Base-by-base conservation (phyloP, 1,284 basidiomycete genomes). In the Malassezia sympodialis region DNA sequence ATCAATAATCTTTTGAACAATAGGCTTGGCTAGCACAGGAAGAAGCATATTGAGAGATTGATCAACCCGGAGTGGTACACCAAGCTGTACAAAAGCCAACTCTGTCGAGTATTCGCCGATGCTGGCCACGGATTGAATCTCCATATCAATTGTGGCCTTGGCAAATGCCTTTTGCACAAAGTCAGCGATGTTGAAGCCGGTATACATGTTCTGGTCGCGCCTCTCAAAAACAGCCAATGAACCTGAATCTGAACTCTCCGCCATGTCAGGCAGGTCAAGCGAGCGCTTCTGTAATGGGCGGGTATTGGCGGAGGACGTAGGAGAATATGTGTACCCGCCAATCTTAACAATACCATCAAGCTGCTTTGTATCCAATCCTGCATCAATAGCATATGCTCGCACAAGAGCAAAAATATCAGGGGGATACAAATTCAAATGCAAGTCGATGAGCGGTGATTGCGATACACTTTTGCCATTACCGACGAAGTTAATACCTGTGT, bases 1-100 rank as follows among this genome's bases (percentile, higher is more conserved):
- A 24, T 80, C 78, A 37, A 88, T 83, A 58, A 88, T 81, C 62
- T 81, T 82, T 73, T 88, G 84, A n/a, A 87, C 86, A 56, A 88
- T 86, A 3, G 86, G 86, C 55, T 81, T 79, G 1, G 86, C 85
- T 48, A 88, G 79, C 42, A 85, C 73, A 8, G 85, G 86, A 8
- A 88, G 77, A 45, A 88, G 80, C 46, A 83, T 70, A 66, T 85
- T 78, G 52, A 86, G 76, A 50, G 78, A 82, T 12, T 79, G 71
- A 67, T 85, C 86, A 1, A 84, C 86, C 30, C 75, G 68, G 23
- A 83, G 83, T 2, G 82, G 79, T 23, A 87, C 79, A 46, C 76
- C 52, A 35, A 53, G 51, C 68, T 88, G 86, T 6, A 79, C 79
- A 67, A 85, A 86, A 26, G 80, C 76, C 52, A 88, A 72, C 14